Conservation (phyloP, 257 asterid genomes). For the Solanum clarkiae region DNA sequence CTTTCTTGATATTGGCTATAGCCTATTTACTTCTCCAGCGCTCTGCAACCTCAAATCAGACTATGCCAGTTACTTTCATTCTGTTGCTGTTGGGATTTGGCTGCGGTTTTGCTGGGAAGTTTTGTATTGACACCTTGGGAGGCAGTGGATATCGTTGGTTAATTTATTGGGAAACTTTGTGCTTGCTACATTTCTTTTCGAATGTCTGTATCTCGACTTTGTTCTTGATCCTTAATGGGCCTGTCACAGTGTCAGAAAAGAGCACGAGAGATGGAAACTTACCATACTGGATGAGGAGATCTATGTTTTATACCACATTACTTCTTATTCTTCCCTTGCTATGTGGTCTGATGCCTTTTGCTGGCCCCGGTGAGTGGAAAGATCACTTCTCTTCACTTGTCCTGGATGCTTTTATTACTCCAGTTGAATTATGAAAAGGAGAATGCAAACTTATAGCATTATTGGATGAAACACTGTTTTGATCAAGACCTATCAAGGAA, state of each 20-base stretch:
- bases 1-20: slow-evolving; percentile 41
- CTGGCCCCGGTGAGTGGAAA: slow-evolving; percentile 61
- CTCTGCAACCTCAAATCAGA: slow-evolving; percentile 46
- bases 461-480: neutral
- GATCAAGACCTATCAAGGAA: neutral
- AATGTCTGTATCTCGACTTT: slow-evolving; percentile 36
- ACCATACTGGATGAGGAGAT: slow-evolving; percentile 54
- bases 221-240: slow-evolving; percentile 49
- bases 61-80: slow-evolving; percentile 80
- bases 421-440: slow-evolving; percentile 14
- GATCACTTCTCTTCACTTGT: slow-evolving; percentile 38
- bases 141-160: slow-evolving; percentile 73
- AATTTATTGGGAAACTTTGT: slow-evolving; percentile 50
- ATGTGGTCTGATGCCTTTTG: slow-evolving; percentile 86
- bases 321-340: slow-evolving; percentile 49
- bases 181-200: slow-evolving; percentile 56
- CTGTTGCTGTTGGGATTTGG: slow-evolving; percentile 46
- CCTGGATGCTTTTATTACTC: neutral
- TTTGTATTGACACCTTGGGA: slow-evolving; percentile 74
- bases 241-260: slow-evolving; percentile 31
- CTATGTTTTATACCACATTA: slow-evolving; percentile 14
- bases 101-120: slow-evolving; percentile 68
- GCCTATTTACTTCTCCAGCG: slow-evolving; percentile 53
- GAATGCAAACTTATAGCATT: neutral
- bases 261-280: neutral